Evolutionary conservation across 2,329 filamentous ascomycete species (phyloP), one percentile per base, ranked within the genome.

Genomic region (Daldinia sp.): DNA sequence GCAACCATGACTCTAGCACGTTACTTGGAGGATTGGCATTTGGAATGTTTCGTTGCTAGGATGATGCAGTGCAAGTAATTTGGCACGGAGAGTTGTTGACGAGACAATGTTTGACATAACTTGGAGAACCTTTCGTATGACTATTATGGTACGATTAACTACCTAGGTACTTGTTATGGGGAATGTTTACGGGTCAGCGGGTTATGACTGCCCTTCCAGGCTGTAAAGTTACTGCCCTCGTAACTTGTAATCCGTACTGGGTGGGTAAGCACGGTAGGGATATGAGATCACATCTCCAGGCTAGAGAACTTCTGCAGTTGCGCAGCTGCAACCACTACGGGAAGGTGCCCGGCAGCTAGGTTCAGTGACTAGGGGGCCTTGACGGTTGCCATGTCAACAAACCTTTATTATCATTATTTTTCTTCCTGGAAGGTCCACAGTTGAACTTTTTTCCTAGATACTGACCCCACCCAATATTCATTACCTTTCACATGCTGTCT

Each of bases 341-440:
- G 25, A 58, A 29, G 32, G 7, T 11, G 11, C 35, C 30, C 49
- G 48, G 58, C 17, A 47, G 30, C 35, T 34, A 35, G 8, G n/a
- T 21, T 3, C 13, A 19, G 25, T 11, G 30, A 25, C 32, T 11
- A 51, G 48, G 30, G 48, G 25, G 21, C 32, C 35, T 17, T 27
- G 41, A 17, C 52, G 29, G 73, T 76, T 73, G 69, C 73, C 48
- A 7, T 47, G 66, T 58, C 61, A 58, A 68, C 63, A n/a, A n/a
- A 10, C 15, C 51, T 49, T 17, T 64, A 54, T 66, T n/a, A n/a
- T n/a, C n/a, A n/a, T n/a, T n/a, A n/a, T n/a, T n/a, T 64, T 58
- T 55, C 59, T 55, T 64, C 37, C 45, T 11, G 15, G 30, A 8
- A 32, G 35, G 35, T 52, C 58, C 57, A 64, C 47, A 52, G 19